Evolutionary conservation across 768 basidiomycete genomes (phyloP), one percentile per base, ranked within the genome.

Genomic region (Dacryopinax spathularia): DNA sequence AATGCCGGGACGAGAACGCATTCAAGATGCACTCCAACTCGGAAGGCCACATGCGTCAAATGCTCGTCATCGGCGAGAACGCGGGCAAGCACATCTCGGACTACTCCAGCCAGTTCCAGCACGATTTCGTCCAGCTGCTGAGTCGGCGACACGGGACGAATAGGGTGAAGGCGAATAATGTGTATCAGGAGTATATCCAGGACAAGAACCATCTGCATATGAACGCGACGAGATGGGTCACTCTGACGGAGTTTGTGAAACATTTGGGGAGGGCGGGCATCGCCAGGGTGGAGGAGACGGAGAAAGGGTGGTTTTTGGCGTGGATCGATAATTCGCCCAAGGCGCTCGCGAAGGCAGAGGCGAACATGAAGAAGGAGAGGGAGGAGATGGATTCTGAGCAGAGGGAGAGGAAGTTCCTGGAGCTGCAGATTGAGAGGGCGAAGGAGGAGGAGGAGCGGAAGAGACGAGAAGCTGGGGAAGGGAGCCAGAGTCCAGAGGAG

Each of bases 271-370:
- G 91, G 35, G 77, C 79, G 1, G 94, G 96, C 34, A 79, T 96
- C 63, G 90, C 87, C 3, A 83, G 89, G 67, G 96, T 96, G 29
- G 96, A 98, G 71, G 95, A 98, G 77, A 97, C 92, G 44, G 96
- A 98, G 76, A 96, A 99, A 77, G 96, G 96, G 0, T 93, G 90
- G 86, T 99, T 94, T 73, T 81, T 99, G 66, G 84, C 87, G 34
- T 99, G 96, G 96, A 89, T 99, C 62, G 96, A 99, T 74, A 97
- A 82, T 74, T 89, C 89, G 64, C 96, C 96, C 15, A 90, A 92
- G 70, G 92, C 96, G 1, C 78, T 99, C 34, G 91, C 89, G 7
- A 91, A 92, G 77, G 86, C 87, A 74, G 90, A 91, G 74, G 89
- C 89, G 16, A 85, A 84, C 22, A 69, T 87, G 78, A 95, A 97